Conservation (phyloP, 306 rosid species). For the Rubus parviflorus region DNA sequence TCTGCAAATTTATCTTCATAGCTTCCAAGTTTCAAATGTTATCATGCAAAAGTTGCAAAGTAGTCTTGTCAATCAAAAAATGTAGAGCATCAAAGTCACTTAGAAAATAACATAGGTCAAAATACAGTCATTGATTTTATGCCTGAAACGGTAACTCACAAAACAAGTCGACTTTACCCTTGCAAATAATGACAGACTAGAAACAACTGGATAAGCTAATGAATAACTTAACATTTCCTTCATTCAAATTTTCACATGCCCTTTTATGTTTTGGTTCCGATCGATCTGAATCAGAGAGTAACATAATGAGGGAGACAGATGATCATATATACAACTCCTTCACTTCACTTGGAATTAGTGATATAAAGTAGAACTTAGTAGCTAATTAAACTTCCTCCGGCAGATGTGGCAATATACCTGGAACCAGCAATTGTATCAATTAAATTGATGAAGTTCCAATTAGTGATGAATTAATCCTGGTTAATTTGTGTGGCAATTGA, state of each 20-base stretch:
- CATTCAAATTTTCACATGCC: constrained; percentile 24
- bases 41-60: too few relatives aligned
- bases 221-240: constrained; percentile 19
- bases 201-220: constrained; percentile 21
- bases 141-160: too few relatives aligned
- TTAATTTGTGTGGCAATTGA: constrained; percentile 10
- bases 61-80: too few relatives aligned
- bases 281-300: constrained; percentile 19
- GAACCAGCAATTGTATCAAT: not conserved
- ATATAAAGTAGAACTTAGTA: constrained; percentile 27
- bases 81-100: too few relatives aligned
- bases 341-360: constrained; percentile 21
- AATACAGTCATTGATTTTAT: too few relatives aligned
- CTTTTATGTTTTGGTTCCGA: constrained; percentile 22
- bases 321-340: constrained; percentile 21
- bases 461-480: constrained; percentile 6
- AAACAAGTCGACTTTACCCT: too few relatives aligned
- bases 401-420: constrained; percentile 1
- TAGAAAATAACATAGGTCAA: too few relatives aligned
- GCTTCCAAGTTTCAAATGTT: too few relatives aligned
- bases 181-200: constrained; percentile 29
- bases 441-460: too few relatives aligned
- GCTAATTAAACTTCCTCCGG: constrained; percentile 12
- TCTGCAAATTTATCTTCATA: too few relatives aligned
- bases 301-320: constrained; percentile 35